Base-by-base conservation (phyloP, 1,284 basidiomycete genomes). In the Thelephora terrestris region DNA sequence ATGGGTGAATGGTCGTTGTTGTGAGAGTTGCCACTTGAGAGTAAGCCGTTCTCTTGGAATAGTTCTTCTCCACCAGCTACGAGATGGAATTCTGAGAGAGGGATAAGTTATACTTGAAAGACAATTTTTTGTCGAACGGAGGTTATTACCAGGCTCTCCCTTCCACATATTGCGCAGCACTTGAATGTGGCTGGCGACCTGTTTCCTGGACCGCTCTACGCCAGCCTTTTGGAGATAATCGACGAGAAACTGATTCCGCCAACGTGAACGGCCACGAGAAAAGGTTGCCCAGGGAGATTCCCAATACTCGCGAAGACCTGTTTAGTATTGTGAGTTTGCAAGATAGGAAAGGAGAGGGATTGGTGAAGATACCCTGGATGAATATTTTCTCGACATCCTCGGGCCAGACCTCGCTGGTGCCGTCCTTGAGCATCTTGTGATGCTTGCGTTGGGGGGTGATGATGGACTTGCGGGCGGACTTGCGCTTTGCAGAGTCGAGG, bases 111-210 rank as follows among this genome's bases (percentile, higher is more conserved):
- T 69, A 53, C 20, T 53, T 50, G 55, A 47, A 49, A 51, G 49
- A 50, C 14, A 9, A 7, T 38, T 39, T 18, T 39, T 23, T 18
- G 7, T 3, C 20, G 49, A 52, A 47, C 47, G 55, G 50, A 49
- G 46, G 38, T 59, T 71, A 38, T 10, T 53, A 84, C 84, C 78
- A 68, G 79, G 72, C 52, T 85, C 78, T 32, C 83, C 85, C 60
- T 86, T 86, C 85, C 84, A 87, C 85, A 88, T 88, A 60, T 87
- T 88, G 42, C 84, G 71, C 44, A 88, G 64, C 49, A 88, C 85
- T 60, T 89, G 85, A 47, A 89, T 85, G 59, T 89, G 85, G 60
- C 81, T 85, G 17, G 86, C 85, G 56, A 89, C 85, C 62, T 88
- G 85, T 61, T 88, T 88, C 71, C 85, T 87, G 37, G 81, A 74